Conservation (phyloP, 371 early-diverging fungal species). For the Entomophthora muscae region DNA sequence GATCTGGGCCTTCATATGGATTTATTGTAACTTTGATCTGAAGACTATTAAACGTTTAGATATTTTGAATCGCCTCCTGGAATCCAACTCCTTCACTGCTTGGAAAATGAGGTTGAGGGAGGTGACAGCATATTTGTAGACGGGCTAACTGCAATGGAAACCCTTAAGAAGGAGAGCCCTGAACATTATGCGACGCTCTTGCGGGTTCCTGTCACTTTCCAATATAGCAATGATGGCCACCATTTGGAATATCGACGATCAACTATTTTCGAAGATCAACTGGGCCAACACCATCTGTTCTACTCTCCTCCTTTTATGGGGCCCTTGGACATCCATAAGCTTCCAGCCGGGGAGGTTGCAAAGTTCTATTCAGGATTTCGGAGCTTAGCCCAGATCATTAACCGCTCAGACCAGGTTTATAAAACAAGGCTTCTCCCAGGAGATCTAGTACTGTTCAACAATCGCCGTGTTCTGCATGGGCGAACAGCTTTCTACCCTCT, state of each 20-base stretch:
- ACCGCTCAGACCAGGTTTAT: slow-evolving; percentile 32
- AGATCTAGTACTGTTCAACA: slow-evolving; percentile 60
- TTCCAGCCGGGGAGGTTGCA: slow-evolving; percentile 23
- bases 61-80: slow-evolving; percentile 77
- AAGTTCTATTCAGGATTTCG: slow-evolving; percentile 53
- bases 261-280: slow-evolving; percentile 38
- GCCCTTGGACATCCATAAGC: slow-evolving; percentile 32
- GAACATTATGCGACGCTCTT: slow-evolving; percentile 37
- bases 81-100: slow-evolving; percentile 61
- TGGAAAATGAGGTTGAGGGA: slow-evolving; percentile 59
- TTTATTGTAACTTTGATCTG: slow-evolving; percentile 40
- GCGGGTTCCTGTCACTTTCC: slow-evolving; percentile 52
- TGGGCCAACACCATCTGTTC: too few relatives aligned
- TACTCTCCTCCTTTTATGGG: slow-evolving; percentile 88
- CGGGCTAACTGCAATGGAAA: slow-evolving; percentile 43
- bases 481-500: slow-evolving; percentile 57
- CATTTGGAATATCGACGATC: slow-evolving; percentile 52
- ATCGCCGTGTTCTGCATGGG: slow-evolving; percentile 71
- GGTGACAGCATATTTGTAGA: slow-evolving; percentile 70
- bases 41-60: slow-evolving; percentile 14
- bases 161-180: slow-evolving; percentile 31
- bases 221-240: slow-evolving; percentile 63
- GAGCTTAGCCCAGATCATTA: slow-evolving; percentile 38
- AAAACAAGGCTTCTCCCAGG: slow-evolving; percentile 50
- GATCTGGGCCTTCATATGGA: slow-evolving; percentile 84